These are phyloP conservation scores for Asterochloris sp. DNA, from an alignment of 139 green algal genomes.

Conservation along the genomic window DNA sequence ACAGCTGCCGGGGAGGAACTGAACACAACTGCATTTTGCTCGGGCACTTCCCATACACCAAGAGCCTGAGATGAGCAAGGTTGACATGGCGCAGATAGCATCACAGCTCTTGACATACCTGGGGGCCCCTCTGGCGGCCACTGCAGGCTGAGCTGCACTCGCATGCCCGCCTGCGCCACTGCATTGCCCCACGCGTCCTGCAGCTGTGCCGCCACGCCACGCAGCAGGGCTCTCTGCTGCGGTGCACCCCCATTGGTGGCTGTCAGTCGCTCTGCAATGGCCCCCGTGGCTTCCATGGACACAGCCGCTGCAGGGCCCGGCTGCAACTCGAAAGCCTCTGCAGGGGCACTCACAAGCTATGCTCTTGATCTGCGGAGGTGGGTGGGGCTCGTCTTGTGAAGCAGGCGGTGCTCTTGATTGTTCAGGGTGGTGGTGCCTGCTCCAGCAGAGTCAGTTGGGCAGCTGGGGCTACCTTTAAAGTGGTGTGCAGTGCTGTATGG, in stretches of 20 bases:
- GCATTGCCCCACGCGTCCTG: constrained; percentile 50
- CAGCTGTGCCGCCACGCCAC: constrained; percentile 47
- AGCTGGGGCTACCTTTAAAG: constrained; percentile 12
- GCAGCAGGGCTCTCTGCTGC: constrained; percentile 35
- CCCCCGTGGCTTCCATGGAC: too few species aligned
- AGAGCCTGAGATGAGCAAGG: too few species aligned
- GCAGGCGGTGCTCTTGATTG: too few species aligned
- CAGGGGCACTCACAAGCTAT: neutral
- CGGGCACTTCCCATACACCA: too few species aligned
- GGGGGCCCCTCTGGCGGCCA: constrained; percentile 15
- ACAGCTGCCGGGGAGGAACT: too few species aligned
- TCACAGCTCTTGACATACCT: too few species aligned
- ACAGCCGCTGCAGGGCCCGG: too few species aligned
- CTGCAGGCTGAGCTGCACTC: constrained; percentile 37
- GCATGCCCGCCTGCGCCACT: constrained; percentile 22
- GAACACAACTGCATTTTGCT: too few species aligned
- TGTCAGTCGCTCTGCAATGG: constrained; percentile 19
- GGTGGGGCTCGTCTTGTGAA: neutral
- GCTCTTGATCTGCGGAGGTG: neutral
- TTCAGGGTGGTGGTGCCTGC: neutral
- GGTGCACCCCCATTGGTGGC: constrained; percentile 35
- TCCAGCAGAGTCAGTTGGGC: neutral
- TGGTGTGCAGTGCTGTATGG: neutral
- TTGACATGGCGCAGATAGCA: too few species aligned
- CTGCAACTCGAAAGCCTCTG: too few species aligned